These are phyloP conservation scores for Dissophora globulifera DNA, from an alignment of 192 early-diverging fungal species.

Conservation along the genomic window DNA sequence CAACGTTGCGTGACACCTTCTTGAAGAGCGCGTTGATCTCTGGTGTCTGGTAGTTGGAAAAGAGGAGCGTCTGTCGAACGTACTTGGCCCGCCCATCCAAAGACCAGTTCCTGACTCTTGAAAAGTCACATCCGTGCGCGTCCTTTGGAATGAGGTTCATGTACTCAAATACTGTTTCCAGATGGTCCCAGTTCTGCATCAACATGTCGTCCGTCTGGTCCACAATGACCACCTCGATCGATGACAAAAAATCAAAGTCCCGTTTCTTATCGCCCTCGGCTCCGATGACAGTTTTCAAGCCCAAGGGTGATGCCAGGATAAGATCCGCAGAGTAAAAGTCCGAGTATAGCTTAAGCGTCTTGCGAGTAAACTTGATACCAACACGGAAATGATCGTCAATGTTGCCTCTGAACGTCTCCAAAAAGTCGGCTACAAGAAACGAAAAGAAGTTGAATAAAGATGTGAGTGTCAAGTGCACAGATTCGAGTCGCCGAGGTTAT, in stretches of 20 bases:
- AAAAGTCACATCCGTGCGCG: conserved; percentile 96
- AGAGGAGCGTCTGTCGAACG: conserved; percentile 88
- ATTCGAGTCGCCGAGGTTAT: too few relatives aligned
- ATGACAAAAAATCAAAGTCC: conserved; percentile 94
- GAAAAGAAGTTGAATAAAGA: too few relatives aligned
- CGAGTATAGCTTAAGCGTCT: conserved; percentile 86
- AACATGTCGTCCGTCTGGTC: conserved; percentile 87
- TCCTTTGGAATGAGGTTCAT: conserved; percentile 91
- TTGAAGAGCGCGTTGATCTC: conserved; percentile 93
- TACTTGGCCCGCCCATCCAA: conserved; percentile 88
- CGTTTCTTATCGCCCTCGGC: conserved; percentile 85
- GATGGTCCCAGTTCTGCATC: conserved; percentile 99
- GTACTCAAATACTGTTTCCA: conserved; percentile 83
- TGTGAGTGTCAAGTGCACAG: too few relatives aligned
- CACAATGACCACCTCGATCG: conserved; percentile 89
- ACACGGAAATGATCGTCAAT: conserved; percentile 96
- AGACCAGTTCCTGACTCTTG: conserved; percentile 85
- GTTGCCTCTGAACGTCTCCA: conserved; percentile 90
- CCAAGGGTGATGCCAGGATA: conserved; percentile 92
- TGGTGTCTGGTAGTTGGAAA: conserved; percentile 85
- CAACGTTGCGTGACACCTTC: conserved; percentile 69
- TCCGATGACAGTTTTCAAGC: conserved; percentile 89
- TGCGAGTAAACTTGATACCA: conserved; percentile 90
- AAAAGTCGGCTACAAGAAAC: conserved; percentile 69
- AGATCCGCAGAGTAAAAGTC: conserved; percentile 93